Evolutionary conservation across 1,139 yeast species (phyloP).

Genomic region (Zygoascus sp.): DNA sequence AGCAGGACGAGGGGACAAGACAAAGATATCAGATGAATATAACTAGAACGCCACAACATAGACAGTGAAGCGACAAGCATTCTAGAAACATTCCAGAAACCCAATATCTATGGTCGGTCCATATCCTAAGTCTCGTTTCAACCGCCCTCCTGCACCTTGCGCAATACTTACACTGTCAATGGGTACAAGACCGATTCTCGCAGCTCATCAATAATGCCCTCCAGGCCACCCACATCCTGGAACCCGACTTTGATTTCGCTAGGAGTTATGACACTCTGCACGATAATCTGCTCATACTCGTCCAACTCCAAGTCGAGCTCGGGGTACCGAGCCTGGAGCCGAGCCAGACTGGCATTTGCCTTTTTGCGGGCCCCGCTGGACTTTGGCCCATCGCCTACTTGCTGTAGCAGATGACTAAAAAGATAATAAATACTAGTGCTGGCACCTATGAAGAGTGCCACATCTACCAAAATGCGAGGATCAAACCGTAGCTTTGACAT

Average conservation of each 20-base stretch:
- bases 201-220: slow-evolving; percentile 72
- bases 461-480: slow-evolving; percentile 46
- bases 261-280: slow-evolving; percentile 78
- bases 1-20: too few relatives aligned
- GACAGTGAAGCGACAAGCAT: too few relatives aligned
- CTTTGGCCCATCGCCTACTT: slow-evolving; percentile 25
- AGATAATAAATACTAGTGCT: slow-evolving; percentile 76
- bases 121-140: too few relatives aligned
- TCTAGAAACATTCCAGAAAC: too few relatives aligned
- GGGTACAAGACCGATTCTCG: slow-evolving; percentile 88
- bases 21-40: too few relatives aligned
- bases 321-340: slow-evolving; percentile 56
- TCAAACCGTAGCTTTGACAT: slow-evolving; percentile 24
- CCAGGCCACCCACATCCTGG: slow-evolving; percentile 84
- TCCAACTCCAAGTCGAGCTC: slow-evolving; percentile 55
- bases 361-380: slow-evolving; percentile 57
- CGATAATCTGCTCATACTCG: slow-evolving; percentile 71
- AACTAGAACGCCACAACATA: too few relatives aligned
- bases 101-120: too few relatives aligned
- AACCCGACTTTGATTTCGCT: slow-evolving; percentile 73
- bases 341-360: slow-evolving; percentile 59
- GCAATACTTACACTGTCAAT: slow-evolving; percentile 58
- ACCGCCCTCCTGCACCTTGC: too few relatives aligned
- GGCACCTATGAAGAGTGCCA: slow-evolving; percentile 73
- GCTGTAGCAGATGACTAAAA: slow-evolving; percentile 46